Evolutionary conservation across 139 green algal species (phyloP), one percentile per base, ranked within the genome.

Genomic region (Micractinium conductrix): DNA sequence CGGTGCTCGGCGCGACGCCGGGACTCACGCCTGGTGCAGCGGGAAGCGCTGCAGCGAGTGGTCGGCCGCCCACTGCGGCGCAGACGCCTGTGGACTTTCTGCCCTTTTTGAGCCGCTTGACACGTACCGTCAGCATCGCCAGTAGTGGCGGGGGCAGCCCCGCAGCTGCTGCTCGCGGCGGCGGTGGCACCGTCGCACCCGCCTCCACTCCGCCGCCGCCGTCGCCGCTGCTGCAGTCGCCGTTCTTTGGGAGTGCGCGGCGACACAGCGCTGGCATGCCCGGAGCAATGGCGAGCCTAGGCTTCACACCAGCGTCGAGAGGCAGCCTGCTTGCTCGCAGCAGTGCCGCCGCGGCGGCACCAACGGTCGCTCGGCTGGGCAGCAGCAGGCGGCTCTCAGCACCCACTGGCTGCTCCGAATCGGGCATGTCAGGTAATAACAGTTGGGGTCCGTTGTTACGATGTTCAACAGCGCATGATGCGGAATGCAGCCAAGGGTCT

Each of bases 351-450:
- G 37, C 55, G 3, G 38, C 58, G 28, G 76, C 9, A 28, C 76
- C n/a, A n/a, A n/a, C 48, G 4, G 28, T 53, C 0, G 35, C 40
- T 10, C 6, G 55, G 7, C 22, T n/a, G 8, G 33, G 74, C 48
- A 67, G 73, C 71, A 67, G 74, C 45, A 55, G 76, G 24, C 62
- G 76, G 33, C 38, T 82, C 58, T 82, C 76, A 35, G 76, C 76
- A 43, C 76, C 76, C 38, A 60, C 76, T 22, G 76, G 58, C 38
- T 82, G 72, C 38, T 82, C 76, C 2, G 76, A 82, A 14, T 72
- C 55, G 19, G 76, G 58, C 55, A 37, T 60, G 12, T 82, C 76
- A 22, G 76, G 76, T 82, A 58, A 43, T 55, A 3, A 21, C 16
- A 24, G 21, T 44, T 33, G 19, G 24, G 53, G 53, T 19, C 53